Conservation (phyloP, 2,329 filamentous ascomycete species). For the Fusarium protoensiforme region DNA sequence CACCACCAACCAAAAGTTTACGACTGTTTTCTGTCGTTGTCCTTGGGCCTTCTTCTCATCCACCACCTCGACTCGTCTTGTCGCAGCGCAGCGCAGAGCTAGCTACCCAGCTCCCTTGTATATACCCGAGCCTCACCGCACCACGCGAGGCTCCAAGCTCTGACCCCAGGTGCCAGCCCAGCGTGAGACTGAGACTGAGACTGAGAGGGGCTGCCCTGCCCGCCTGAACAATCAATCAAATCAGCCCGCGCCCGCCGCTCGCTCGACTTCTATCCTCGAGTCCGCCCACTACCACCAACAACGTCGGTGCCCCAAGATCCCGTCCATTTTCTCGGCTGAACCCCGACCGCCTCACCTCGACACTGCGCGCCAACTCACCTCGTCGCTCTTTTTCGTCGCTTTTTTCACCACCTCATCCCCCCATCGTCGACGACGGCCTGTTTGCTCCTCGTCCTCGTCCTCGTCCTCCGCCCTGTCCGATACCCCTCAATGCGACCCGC, state of each 20-base stretch:
- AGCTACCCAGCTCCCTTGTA: background rate
- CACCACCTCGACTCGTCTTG: background rate
- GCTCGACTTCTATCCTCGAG: slow-evolving; percentile 27
- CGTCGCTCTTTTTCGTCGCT: slow-evolving; percentile 22
- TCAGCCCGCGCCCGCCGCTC: slow-evolving; percentile 29
- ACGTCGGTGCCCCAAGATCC: slow-evolving; percentile 10
- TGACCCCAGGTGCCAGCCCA: background rate
- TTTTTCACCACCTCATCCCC: background rate
- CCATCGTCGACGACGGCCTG: slow-evolving; percentile 1
- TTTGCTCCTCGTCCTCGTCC: slow-evolving; percentile 5
- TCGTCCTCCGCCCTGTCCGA: slow-evolving; percentile 13
- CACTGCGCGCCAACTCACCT: slow-evolving; percentile 24
- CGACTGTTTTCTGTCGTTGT: background rate
- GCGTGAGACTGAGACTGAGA: slow-evolving; percentile 21
- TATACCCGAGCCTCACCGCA: slow-evolving; percentile 7
- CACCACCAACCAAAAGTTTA: slow-evolving; percentile 14
- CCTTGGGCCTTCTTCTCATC: background rate
- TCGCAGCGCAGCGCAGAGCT: background rate
- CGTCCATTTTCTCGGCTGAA: slow-evolving; percentile 40
- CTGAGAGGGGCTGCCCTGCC: slow-evolving; percentile 31
- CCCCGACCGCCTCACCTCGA: slow-evolving; percentile 30
- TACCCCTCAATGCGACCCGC: slow-evolving; percentile 43
- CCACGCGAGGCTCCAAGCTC: background rate
- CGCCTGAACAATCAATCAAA: slow-evolving; percentile 27
- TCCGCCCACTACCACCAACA: slow-evolving; percentile 29